Percentiles rank a stretch among this genome's conserved stretches.
These are phyloP conservation scores for Avicennia marina DNA, from an alignment of 257 asterid species.

Conservation along the genomic window DNA sequence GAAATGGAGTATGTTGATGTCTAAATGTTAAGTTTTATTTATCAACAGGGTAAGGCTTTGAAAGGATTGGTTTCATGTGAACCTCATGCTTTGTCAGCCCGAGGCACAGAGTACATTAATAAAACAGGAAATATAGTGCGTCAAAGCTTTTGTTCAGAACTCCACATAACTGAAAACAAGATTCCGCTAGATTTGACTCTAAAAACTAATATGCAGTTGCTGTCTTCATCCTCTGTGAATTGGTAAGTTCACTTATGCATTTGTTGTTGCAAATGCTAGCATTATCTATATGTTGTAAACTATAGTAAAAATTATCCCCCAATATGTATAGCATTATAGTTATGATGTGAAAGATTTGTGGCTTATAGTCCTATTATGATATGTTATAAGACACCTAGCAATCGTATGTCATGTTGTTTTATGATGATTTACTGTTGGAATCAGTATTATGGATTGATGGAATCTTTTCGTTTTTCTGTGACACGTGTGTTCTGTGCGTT, in stretches of 20 bases:
- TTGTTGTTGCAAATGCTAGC: conserved; percentile 11
- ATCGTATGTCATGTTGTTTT: neutral
- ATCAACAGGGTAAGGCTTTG: conserved; percentile 70
- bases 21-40: conserved; percentile 12
- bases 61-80: conserved; percentile 66
- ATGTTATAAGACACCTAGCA: neutral
- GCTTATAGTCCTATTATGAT: conserved; percentile 2
- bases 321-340: conserved; percentile 3
- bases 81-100: conserved; percentile 40
- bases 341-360: neutral
- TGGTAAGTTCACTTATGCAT: conserved; percentile 48
- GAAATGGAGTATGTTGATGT: conserved; percentile 16
- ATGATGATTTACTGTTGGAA: neutral
- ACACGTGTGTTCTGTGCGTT: too few species aligned
- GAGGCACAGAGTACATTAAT: conserved; percentile 31
- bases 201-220: conserved; percentile 63
- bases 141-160: conserved; percentile 43
- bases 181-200: conserved; percentile 83
- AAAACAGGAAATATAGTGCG: conserved; percentile 25
- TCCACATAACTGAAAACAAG: conserved; percentile 50
- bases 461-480: too few species aligned
- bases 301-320: neutral
- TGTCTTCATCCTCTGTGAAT: conserved; percentile 67
- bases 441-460: neutral
- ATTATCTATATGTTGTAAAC: neutral